Evolutionary conservation across 1,284 basidiomycete genomes (phyloP), one percentile per base, ranked within the genome.

Genomic region (Moesziomyces sp.): DNA sequence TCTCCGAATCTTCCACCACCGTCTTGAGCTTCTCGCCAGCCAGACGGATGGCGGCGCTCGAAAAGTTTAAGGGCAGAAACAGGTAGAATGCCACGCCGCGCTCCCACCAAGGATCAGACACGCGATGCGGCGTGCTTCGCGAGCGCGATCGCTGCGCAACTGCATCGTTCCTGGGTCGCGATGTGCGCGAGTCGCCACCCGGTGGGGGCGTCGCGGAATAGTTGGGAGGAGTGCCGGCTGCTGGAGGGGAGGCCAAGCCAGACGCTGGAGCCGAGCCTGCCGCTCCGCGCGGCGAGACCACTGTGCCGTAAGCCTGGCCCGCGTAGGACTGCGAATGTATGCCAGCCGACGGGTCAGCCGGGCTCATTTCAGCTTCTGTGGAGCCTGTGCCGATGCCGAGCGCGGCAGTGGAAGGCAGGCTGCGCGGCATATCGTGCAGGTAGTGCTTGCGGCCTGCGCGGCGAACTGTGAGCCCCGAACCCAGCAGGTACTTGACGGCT

Each of bases 401-500:
- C 18, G 71, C 59, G 4, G 74, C 64, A 3, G 71, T 59, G 5
- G 70, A 68, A 4, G 70, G 73, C 24, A 74, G 56, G 28, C 66
- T 68, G 43, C 73, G 58, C 42, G 74, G 68, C 49, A 70, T 58
- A 35, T 76, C 75, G 49, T 75, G 57, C 8, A 74, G 61, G 24
- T 77, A 77, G 30, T 73, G 65, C 58, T 64, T 68, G 1, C 52
- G 50, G 24, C 54, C 56, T n/a, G 65, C 51, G 2, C 62, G 54
- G 16, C 72, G 66, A 14, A 58, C 52, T 5, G 51, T 60, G 26
- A 69, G 49, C 24, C 70, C 71, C 14, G 68, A 59, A 24, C 79
- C 79, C 3, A 81, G 44, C n/a, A 77, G 52, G 38, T 75, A 74
- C 54, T 78, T 79, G 74, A 81, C 48, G 16, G 79, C 79, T 35